A percentile compares a stretch with the other conserved stretches of the same genome.
Conservation (phyloP, 768 basidiomycete genomes). For the Suillus lakei region DNA sequence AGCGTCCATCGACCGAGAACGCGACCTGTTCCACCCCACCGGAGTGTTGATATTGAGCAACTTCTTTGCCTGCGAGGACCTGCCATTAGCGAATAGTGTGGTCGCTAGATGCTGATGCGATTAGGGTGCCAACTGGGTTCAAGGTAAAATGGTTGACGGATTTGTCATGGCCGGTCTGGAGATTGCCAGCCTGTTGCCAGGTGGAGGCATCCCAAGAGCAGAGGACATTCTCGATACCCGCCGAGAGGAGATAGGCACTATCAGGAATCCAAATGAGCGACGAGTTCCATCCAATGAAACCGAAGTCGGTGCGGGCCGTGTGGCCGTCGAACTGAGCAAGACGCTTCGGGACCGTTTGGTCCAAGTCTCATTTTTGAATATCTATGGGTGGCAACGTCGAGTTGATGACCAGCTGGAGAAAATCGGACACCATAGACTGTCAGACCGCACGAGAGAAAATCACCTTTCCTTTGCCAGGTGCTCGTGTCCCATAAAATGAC, state of each 20-base stretch:
- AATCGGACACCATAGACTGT: background rate
- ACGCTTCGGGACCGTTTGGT: background rate
- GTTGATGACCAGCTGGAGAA: background rate
- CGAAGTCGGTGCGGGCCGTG: background rate
- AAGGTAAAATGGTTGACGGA: background rate
- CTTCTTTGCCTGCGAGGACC: background rate
- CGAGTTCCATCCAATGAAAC: background rate
- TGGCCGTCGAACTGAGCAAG: background rate
- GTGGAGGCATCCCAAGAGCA: background rate
- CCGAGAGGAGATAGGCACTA: background rate
- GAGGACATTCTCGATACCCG: background rate
- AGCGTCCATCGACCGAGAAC: background rate
- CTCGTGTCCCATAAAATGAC: background rate
- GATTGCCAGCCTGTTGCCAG: background rate
- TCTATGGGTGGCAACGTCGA: background rate
- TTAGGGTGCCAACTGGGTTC: background rate
- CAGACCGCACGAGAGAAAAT: background rate
- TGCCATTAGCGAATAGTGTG: background rate
- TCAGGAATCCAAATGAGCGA: background rate
- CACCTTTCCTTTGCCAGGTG: background rate
- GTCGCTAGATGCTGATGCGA: background rate
- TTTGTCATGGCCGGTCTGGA: background rate
- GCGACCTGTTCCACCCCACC: background rate
- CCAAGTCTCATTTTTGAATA: background rate
- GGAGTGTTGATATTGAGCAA: background rate